A percentile compares a stretch with the other conserved stretches of the same genome.
These are phyloP conservation scores for Xylariaceae sp. DNA, from an alignment of 2,329 filamentous ascomycete genomes.

Conservation along the genomic window DNA sequence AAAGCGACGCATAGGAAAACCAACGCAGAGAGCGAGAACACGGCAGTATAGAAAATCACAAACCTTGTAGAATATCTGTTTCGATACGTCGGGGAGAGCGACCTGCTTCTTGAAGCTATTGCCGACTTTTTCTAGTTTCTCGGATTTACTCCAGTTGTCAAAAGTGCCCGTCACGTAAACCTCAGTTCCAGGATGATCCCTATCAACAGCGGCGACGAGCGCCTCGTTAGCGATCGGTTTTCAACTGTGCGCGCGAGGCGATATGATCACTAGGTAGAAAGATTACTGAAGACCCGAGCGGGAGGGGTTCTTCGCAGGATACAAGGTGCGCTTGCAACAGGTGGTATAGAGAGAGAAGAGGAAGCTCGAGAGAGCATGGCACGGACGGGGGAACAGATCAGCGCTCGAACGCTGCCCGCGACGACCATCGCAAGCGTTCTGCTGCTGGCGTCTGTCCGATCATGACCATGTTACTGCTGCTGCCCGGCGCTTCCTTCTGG, in stretches of 20 bases:
- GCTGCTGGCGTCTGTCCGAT: neutral
- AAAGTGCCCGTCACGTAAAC: constrained; percentile 96
- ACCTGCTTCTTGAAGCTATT: constrained; percentile 77
- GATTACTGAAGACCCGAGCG: constrained; percentile 1
- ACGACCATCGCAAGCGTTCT: neutral
- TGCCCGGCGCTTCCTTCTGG: neutral
- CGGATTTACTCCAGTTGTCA: constrained; percentile 85
- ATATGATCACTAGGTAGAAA: neutral
- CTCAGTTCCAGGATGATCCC: constrained; percentile 77
- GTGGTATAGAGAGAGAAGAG: neutral
- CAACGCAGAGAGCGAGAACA: constrained; percentile 5
- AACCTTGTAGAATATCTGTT: constrained; percentile 95
- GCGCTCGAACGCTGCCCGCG: neutral
- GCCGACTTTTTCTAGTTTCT: constrained; percentile 73
- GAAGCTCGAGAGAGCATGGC: neutral
- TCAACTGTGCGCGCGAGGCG: constrained; percentile 5
- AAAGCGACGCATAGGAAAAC: constrained; percentile 9
- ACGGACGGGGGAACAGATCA: neutral
- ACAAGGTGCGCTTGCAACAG: constrained; percentile 1
- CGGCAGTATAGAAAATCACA: constrained; percentile 28
- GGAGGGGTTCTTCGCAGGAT: neutral
- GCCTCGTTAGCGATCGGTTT: constrained; percentile 6
- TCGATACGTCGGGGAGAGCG: constrained; percentile 55
- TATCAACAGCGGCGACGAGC: constrained; percentile 37
- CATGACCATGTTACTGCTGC: neutral